These are phyloP conservation scores for Brassica balearica DNA, from an alignment of 441 rosid genomes.

Conservation along the genomic window DNA sequence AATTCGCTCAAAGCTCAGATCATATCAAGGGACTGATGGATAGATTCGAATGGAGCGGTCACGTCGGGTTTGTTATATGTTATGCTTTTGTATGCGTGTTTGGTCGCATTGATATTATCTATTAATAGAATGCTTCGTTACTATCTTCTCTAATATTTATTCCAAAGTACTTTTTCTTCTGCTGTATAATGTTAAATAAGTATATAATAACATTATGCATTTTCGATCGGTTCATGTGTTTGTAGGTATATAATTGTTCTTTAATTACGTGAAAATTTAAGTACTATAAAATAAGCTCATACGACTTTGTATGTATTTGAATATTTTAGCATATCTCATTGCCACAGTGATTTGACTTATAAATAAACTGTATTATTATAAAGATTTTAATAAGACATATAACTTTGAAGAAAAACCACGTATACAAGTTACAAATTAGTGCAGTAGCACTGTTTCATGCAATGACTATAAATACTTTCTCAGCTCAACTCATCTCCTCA, in stretches of 20 bases:
- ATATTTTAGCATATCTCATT: neutral
- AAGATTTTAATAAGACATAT: neutral
- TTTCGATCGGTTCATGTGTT: neutral
- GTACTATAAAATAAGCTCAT: no score
- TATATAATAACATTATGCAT: constrained; percentile 25
- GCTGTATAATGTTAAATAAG: constrained; percentile 15
- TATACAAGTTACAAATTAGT: neutral
- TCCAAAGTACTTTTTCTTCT: constrained; percentile 9
- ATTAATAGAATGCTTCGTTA: neutral
- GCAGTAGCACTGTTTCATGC: constrained; percentile 20
- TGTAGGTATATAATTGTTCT: neutral
- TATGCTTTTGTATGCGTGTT: constrained; percentile 9
- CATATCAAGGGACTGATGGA: constrained; percentile 50
- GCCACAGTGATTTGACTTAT: neutral
- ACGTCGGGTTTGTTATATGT: constrained; percentile 7
- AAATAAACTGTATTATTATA: neutral
- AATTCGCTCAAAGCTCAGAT: constrained; percentile 74
- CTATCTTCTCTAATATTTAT: constrained; percentile 11
- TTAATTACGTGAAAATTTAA: constrained; percentile 13
- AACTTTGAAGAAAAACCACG: constrained; percentile 4
- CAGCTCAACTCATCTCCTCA: constrained; percentile 17
- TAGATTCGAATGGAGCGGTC: neutral
- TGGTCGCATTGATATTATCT: constrained; percentile 19
- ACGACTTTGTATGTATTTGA: neutral
- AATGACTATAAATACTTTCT: constrained; percentile 43